These are phyloP conservation scores for Gossypium turneri DNA, from an alignment of 345 rosid genomes.

Conservation along the genomic window DNA sequence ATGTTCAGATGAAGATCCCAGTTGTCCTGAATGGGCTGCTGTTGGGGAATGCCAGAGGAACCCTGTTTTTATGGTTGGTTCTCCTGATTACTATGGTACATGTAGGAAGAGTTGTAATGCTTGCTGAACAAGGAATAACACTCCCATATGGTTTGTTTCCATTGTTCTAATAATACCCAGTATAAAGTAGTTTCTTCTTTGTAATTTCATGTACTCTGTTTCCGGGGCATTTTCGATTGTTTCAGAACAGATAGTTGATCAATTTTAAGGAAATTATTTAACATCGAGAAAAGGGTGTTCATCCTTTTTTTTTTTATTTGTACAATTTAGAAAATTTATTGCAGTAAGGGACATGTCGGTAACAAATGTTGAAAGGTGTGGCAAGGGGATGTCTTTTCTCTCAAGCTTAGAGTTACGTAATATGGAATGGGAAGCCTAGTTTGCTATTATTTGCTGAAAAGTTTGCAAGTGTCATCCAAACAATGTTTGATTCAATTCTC, in stretches of 20 bases:
- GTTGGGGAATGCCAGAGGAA: constrained; percentile 78
- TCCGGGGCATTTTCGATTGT: not conserved
- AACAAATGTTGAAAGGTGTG: too few species aligned
- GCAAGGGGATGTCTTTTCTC: too few species aligned
- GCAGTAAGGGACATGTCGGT: too few species aligned
- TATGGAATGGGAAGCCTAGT: too few species aligned
- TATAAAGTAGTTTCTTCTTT: constrained; percentile 1
- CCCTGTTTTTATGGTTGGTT: constrained; percentile 83
- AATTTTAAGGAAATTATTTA: not conserved
- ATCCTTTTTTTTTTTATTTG: not conserved
- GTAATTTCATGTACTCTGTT: not conserved
- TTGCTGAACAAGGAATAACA: constrained; percentile 29
- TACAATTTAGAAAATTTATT: not conserved
- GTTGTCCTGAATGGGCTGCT: constrained; percentile 72
- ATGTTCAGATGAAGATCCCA: constrained; percentile 76
- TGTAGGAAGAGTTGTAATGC: constrained; percentile 86
- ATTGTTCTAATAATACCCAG: constrained; percentile 3
- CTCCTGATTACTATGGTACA: constrained; percentile 84
- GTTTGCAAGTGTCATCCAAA: too few species aligned
- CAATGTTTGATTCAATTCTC: too few species aligned
- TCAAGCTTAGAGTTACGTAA: too few species aligned
- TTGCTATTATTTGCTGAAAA: too few species aligned
- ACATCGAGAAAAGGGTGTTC: not conserved
- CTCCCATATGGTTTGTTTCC: not conserved
- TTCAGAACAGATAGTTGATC: not conserved